Base-by-base conservation (phyloP, 495 filamentous ascomycete genomes). In the Astrocystis sublimbata region DNA sequence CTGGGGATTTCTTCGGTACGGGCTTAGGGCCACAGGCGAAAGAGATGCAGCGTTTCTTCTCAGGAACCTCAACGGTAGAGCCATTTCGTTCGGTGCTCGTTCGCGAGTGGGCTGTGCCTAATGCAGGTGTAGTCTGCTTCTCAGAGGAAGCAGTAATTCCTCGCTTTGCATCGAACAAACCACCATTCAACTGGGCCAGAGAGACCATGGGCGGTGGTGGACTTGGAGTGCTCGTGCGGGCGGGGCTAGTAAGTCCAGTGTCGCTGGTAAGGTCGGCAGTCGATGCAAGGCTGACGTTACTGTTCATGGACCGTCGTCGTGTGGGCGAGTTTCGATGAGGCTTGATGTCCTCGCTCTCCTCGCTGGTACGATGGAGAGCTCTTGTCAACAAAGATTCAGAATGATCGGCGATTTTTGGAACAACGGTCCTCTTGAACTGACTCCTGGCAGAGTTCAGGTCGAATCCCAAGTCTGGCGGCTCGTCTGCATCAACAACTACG, bases 181-280 rank as follows among this genome's bases (percentile, higher is more conserved):
- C 57, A 56, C 65, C 7, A 65, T 65, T 58, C 62, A 68, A 45
- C 36, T 60, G 56, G 58, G 56, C 33, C 10, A 68, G 49, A 35
- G 64, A 65, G 43, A 73, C 57, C 50, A 81, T 70, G 0, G 87
- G 85, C 5, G 85, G 74, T 26, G 91, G 92, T 9, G 94, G 94
- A 70, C 94, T 98, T 6, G 93, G 91, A 12, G 92, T 91, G 70
- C 84, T 91, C 51, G 91, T 89, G 23, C 92, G 79, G n/a, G 92
- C 86, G 43, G 94, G 92, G 65, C 92, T 96, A n/a, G 92, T 96
- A 41, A 92, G 75, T 47, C 91, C 93, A 40, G 89, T 94, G 69
- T 96, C 94, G 74, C 92, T 96, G 28, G 92, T 97, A 55, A 96
- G 79, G 63, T 96, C 93, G 24, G 87, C 88, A 2, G 90, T 92